Evolutionary conservation across 2,329 filamentous ascomycete genomes (phyloP).

Genomic region (Hansfordia pulvinata): DNA sequence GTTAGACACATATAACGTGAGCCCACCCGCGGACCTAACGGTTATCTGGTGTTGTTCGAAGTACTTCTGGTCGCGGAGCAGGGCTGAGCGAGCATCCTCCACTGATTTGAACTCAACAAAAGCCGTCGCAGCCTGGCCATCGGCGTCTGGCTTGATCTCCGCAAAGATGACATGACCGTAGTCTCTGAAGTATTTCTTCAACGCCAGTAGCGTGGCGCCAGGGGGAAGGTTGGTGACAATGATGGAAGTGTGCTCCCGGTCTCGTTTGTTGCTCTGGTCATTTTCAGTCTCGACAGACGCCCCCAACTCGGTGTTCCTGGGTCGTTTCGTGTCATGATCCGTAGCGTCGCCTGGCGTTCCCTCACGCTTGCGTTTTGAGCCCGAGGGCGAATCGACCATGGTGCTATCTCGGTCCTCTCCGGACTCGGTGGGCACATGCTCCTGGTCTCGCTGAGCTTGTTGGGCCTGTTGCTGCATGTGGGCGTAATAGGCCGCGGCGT

Average conservation of each 20-base stretch:
- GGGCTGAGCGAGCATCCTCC: constrained; percentile 70
- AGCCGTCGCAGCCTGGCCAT: constrained; percentile 50
- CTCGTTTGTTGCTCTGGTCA: constrained; percentile 48
- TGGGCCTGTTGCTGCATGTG: constrained; percentile 17
- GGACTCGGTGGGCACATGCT: constrained; percentile 9
- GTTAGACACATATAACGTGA: constrained; percentile 83
- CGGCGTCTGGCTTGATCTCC: constrained; percentile 48
- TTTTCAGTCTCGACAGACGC: constrained; percentile 16
- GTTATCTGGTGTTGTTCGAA: constrained; percentile 61
- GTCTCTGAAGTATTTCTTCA: constrained; percentile 84
- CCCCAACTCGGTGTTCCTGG: constrained; percentile 30
- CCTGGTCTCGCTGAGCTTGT: constrained; percentile 18
- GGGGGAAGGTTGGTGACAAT: constrained; percentile 65
- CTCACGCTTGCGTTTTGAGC: constrained; percentile 64
- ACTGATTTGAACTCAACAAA: constrained; percentile 73
- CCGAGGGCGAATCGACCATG: constrained; percentile 21
- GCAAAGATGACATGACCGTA: constrained; percentile 76
- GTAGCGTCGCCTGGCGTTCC: constrained; percentile 32
- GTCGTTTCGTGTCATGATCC: constrained; percentile 52
- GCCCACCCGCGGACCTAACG: constrained; percentile 60
- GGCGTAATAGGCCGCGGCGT: constrained; percentile 40
- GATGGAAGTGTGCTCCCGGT: constrained; percentile 81
- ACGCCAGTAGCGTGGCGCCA: constrained; percentile 54
- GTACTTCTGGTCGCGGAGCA: constrained; percentile 69
- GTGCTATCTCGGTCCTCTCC: constrained; percentile 10